Conservation (phyloP, 2,329 filamentous ascomycete species). For the Colletotrichum horii region DNA sequence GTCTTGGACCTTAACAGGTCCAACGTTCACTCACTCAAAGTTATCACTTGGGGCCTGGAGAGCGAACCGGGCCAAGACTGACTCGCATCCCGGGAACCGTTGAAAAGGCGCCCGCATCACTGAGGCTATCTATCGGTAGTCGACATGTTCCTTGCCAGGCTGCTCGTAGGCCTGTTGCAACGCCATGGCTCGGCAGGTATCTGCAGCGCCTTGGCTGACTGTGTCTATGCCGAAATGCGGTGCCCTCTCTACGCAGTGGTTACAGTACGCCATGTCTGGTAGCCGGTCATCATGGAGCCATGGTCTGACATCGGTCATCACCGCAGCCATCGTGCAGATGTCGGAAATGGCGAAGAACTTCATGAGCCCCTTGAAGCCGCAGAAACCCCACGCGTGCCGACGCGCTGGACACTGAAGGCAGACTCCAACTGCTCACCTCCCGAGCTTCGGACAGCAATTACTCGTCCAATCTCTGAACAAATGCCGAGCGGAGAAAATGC, state of each 20-base stretch:
- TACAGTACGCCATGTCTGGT: not conserved
- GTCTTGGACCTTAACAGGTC: not conserved
- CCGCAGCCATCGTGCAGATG: not conserved
- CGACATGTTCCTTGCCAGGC: not conserved
- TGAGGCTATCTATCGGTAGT: not conserved
- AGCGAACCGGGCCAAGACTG: not conserved
- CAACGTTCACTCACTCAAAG: not conserved
- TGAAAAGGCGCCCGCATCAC: not conserved
- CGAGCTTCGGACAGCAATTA: not conserved
- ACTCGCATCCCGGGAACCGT: not conserved
- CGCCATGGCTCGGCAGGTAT: not conserved
- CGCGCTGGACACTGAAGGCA: not conserved
- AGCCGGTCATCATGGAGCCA: not conserved
- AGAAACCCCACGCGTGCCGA: not conserved
- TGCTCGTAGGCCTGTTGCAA: not conserved
- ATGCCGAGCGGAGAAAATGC: not conserved
- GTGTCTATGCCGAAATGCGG: not conserved
- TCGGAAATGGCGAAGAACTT: conserved; percentile 11
- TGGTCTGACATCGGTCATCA: not conserved
- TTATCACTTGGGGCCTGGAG: not conserved
- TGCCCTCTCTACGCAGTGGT: not conserved
- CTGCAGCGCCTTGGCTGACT: not conserved
- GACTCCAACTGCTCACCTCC: not conserved
- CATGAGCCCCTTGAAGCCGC: not conserved
- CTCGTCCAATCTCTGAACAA: not conserved